A percentile compares a stretch with the other conserved stretches of the same genome.
These are phyloP conservation scores for Ascosphaera pollenicola DNA, from an alignment of 2,329 filamentous ascomycete genomes.

Conservation along the genomic window DNA sequence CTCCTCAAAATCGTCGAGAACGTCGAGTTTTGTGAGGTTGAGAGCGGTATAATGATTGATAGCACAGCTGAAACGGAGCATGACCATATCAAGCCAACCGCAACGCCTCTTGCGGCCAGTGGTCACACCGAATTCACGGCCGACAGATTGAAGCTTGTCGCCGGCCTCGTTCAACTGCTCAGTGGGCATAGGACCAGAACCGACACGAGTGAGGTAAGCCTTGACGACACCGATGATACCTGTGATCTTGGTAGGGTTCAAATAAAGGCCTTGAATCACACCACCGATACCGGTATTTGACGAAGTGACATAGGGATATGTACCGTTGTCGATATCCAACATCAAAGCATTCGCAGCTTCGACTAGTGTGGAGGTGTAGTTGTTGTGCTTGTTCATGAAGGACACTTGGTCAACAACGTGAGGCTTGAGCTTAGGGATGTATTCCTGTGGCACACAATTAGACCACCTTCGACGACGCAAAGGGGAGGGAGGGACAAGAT, in stretches of 20 bases:
- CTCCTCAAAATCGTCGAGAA: constrained; percentile 40
- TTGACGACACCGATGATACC: constrained; percentile 42
- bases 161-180: constrained; percentile 36
- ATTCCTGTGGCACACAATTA: constrained; percentile 11
- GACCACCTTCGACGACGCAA: background rate
- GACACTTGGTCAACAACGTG: constrained; percentile 25
- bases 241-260: constrained; percentile 33
- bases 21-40: constrained; percentile 43
- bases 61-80: constrained; percentile 37
- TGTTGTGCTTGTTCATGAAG: constrained; percentile 31
- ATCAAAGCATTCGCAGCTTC: constrained; percentile 43
- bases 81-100: constrained; percentile 43
- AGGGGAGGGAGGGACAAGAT: background rate
- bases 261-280: constrained; percentile 34
- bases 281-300: constrained; percentile 26
- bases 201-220: constrained; percentile 39
- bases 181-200: constrained; percentile 39
- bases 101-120: constrained; percentile 40
- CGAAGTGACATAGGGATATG: constrained; percentile 28
- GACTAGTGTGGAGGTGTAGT: constrained; percentile 32
- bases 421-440: constrained; percentile 15
- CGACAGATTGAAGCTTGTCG: constrained; percentile 33
- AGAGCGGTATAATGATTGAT: constrained; percentile 31
- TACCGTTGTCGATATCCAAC: constrained; percentile 34
- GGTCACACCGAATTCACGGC: constrained; percentile 33